phyloP scores from a whole-genome alignment of 768 basidiomycete species.

The Phylloporus rhodoxanthus region DNA sequence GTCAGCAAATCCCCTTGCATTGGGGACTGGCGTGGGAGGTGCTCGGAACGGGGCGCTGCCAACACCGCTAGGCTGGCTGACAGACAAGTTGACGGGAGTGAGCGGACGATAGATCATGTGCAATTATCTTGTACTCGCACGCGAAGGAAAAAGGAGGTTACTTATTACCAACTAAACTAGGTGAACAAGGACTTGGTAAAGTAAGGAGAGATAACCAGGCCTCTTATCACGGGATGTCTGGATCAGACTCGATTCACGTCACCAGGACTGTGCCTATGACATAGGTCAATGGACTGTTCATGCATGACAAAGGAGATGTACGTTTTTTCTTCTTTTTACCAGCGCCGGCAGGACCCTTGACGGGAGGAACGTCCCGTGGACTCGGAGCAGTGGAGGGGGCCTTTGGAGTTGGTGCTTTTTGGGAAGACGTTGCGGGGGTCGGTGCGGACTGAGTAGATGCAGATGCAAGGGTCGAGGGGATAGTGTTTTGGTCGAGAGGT shows the following conservation, averaged over 20 bases:
- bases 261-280: conserved; percentile 20
- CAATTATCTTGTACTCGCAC: background rate
- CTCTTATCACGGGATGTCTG: background rate
- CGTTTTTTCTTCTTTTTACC: conserved; percentile 77
- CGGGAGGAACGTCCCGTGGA: conserved; percentile 39
- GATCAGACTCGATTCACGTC: conserved; percentile 10
- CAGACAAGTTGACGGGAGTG: conserved; percentile 64
- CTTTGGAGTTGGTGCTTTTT: conserved; percentile 29
- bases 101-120: conserved; percentile 38
- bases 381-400: conserved; percentile 31
- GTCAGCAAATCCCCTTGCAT: conserved; percentile 76
- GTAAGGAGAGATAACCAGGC: background rate
- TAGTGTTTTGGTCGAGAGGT: conserved; percentile 24
- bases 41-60: conserved; percentile 56
- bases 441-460: conserved; percentile 24
- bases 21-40: conserved; percentile 58
- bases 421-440: conserved; percentile 33
- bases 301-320: conserved; percentile 27
- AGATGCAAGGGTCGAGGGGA: conserved; percentile 21
- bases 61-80: conserved; percentile 75
- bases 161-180: conserved; percentile 1
- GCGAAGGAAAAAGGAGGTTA: background rate
- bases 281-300: conserved; percentile 3
- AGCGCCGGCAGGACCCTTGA: conserved; percentile 45
- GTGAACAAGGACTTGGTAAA: background rate